Evolutionary conservation across 1,284 basidiomycete species (phyloP).

Genomic region (Earliella scabrosa): DNA sequence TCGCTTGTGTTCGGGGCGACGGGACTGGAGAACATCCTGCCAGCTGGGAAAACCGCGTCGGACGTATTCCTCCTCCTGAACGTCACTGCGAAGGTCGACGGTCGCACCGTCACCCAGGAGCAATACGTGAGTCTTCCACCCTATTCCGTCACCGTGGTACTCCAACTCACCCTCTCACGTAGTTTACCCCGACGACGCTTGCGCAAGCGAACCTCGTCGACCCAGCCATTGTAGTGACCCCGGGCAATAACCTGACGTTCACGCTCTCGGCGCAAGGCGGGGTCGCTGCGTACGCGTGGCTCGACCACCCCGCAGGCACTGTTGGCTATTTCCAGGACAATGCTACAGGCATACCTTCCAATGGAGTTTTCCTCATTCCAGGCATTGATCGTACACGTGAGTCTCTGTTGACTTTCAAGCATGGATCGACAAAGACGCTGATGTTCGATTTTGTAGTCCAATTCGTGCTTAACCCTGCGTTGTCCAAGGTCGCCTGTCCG

Average conservation of each 20-base stretch:
- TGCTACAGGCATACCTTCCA: constrained; percentile 44
- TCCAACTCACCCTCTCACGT: not conserved
- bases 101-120: constrained; percentile 51
- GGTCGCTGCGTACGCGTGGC: constrained; percentile 61
- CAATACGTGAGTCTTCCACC: constrained; percentile 48
- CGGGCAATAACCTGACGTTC: constrained; percentile 44
- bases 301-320: constrained; percentile 59
- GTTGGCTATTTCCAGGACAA: constrained; percentile 57
- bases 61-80: constrained; percentile 59
- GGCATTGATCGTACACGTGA: constrained; percentile 52
- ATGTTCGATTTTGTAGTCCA: constrained; percentile 7
- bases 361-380: constrained; percentile 60
- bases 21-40: constrained; percentile 50
- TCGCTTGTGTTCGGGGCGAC: constrained; percentile 45
- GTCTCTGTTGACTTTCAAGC: constrained; percentile 12
- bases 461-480: constrained; percentile 43
- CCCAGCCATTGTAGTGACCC: constrained; percentile 42
- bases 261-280: constrained; percentile 56
- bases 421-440: not conserved
- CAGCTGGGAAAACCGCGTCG: constrained; percentile 41
- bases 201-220: constrained; percentile 50
- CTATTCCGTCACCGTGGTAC: not conserved
- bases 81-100: constrained; percentile 49
- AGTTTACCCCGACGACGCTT: constrained; percentile 60
- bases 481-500: constrained; percentile 42